These are phyloP conservation scores for Pilasporangium apinafurcum DNA, from an alignment of 352 stramenopile species.

Conservation along the genomic window DNA sequence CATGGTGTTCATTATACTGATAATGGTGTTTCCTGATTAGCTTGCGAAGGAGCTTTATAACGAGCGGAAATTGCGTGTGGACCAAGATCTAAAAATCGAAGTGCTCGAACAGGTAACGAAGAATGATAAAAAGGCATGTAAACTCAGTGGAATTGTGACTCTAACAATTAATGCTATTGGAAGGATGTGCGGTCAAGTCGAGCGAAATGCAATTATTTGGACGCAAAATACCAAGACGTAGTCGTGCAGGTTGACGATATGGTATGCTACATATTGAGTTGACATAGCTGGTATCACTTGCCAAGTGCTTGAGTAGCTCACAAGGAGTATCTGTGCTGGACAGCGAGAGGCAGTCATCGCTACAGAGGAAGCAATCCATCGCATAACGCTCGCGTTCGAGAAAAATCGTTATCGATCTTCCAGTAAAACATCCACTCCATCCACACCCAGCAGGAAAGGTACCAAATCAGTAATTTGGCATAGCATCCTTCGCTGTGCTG, in stretches of 20 bases:
- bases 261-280: conserved; percentile 10
- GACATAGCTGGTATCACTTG: too few relatives aligned
- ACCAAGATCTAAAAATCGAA: conserved; percentile 29
- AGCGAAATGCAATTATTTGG: conserved; percentile 30
- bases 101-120: conserved; percentile 15
- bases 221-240: conserved; percentile 30
- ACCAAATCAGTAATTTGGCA: too few relatives aligned
- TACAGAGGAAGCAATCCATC: conserved; percentile 25
- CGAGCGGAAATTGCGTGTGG: conserved; percentile 17
- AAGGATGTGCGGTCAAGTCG: conserved; percentile 32
- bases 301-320: too few relatives aligned
- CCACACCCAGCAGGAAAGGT: too few relatives aligned
- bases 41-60: conserved; percentile 18
- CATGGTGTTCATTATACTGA: background rate
- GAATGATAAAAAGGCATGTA: too few relatives aligned
- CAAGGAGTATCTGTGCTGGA: background rate
- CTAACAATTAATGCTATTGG: background rate
- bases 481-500: too few relatives aligned
- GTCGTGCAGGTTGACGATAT: conserved; percentile 25
- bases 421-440: too few relatives aligned
- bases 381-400: conserved; percentile 19
- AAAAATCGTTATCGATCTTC: conserved; percentile 13
- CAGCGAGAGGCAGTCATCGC: conserved; percentile 21
- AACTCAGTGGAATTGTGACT: too few relatives aligned
- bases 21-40: conserved; percentile 4